phyloP scores from a whole-genome alignment of 768 basidiomycete species.

The Boletus rufocinnamomeus region DNA sequence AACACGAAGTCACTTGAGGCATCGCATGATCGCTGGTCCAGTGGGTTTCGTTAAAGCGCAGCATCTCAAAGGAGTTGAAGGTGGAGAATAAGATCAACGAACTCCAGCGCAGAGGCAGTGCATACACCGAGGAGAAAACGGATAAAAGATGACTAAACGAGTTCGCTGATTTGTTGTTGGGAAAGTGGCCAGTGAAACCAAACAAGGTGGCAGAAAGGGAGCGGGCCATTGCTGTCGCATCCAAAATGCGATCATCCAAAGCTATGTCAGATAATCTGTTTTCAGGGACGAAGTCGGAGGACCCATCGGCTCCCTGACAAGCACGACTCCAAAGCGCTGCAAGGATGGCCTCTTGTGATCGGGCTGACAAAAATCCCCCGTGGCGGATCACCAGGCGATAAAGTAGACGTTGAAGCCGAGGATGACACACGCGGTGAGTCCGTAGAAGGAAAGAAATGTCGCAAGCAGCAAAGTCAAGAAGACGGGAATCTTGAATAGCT shows the following conservation, averaged over 20 bases:
- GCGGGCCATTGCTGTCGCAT: conserved; percentile 17
- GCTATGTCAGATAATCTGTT: neutral
- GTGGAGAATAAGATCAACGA: conserved; percentile 44
- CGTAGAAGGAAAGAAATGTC: conserved; percentile 39
- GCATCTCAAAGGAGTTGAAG: conserved; percentile 15
- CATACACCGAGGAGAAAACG: conserved; percentile 33
- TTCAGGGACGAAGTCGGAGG: neutral
- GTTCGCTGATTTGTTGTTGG: neutral
- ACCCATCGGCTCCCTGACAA: neutral
- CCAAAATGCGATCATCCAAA: conserved; percentile 1
- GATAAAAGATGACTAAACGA: conserved; percentile 9
- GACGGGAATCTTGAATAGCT: conserved; percentile 26
- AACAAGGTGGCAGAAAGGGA: conserved; percentile 19
- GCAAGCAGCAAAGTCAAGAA: conserved; percentile 35
- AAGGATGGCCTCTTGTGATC: conserved; percentile 39
- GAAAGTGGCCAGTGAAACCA: neutral
- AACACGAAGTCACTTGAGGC: conserved; percentile 24
- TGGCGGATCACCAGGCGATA: conserved; percentile 41
- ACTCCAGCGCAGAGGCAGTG: conserved; percentile 43
- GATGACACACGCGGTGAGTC: conserved; percentile 35
- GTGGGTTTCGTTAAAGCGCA: neutral
- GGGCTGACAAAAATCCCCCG: conserved; percentile 26
- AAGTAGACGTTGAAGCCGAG: conserved; percentile 42
- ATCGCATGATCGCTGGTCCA: conserved; percentile 4
- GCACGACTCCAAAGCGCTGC: conserved; percentile 39